Base-by-base conservation (phyloP, 23 red algal species). In the Gracilaria domingensis region DNA sequence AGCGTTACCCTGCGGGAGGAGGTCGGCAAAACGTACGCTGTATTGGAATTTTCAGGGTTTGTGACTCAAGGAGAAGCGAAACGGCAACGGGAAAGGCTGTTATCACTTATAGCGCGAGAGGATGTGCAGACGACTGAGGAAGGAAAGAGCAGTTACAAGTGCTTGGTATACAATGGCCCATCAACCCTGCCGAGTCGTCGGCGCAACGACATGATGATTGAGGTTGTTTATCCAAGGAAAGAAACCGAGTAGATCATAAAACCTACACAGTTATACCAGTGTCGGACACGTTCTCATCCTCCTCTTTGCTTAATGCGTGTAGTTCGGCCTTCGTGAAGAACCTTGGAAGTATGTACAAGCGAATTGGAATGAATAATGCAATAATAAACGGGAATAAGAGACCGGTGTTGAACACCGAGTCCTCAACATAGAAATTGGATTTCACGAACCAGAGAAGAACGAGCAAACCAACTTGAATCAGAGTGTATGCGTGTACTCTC, bases 311-410 rank as follows among this genome's bases (percentile, higher is more conserved):
- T 23, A 93, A 70, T 47, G 90, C 90, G 57, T 86, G 81, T 66
- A 93, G 56, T 86, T 93, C 90, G 17, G 29, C 73, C 59, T 66
- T 56, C 8, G 90, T 78, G 36, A 93, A 93, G 67, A 93, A 73
- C 24, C 90, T 57, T 13, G 90, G 90, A 37, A 93, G 82, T 67
- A 93, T 58, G 32, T 80, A 86, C 45, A 86, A 66, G 21, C 91
- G 90, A 24, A 98, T 74, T 59, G 97, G 97, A 81, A 95, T 91
- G 65, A 98, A 96, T 29, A 88, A 36, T 33, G 95, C 81, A 12
- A 98, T 92, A 80, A 98, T 80, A 76, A 98, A 91, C 32, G 97
- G 97, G 66, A 98, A 98, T 54, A 98, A 79, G 34, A 98, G 85
- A 35, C 97, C 97, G 37, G 93, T 83, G 82, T 98, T 95, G 87